phyloP scores from a whole-genome alignment of 225 moss, liverwort and hornwort species.

The Bryum argenteum region DNA sequence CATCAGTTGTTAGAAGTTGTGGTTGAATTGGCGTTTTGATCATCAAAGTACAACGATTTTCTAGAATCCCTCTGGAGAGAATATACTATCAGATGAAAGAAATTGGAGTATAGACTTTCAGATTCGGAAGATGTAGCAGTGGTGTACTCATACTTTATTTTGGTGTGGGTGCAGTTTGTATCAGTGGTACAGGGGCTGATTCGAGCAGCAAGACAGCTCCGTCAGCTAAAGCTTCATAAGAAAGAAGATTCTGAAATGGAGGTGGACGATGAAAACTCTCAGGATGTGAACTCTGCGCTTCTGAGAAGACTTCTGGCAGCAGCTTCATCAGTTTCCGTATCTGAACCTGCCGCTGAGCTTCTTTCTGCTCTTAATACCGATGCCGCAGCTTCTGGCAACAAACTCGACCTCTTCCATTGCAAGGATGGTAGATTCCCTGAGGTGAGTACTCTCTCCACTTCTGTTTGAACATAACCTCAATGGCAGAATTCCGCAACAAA shows the following conservation, averaged over 20 bases:
- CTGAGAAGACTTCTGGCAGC: constrained; percentile 78
- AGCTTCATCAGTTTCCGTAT: constrained; percentile 68
- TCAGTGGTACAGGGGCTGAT: constrained; percentile 81
- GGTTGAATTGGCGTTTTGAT: background rate
- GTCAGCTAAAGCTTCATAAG: constrained; percentile 52
- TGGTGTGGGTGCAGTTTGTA: constrained; percentile 75
- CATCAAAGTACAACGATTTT: background rate
- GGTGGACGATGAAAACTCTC: constrained; percentile 29
- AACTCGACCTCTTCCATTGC: constrained; percentile 83
- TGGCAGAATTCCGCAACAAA: too few species aligned
- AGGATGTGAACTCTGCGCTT: constrained; percentile 63
- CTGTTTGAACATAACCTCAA: background rate
- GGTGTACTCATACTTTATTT: too few species aligned
- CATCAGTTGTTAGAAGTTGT: background rate
- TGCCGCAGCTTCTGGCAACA: constrained; percentile 80
- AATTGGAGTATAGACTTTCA: background rate
- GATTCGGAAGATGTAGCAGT: background rate
- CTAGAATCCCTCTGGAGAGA: background rate
- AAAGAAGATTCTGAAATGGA: constrained; percentile 42
- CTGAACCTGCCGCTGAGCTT: constrained; percentile 76
- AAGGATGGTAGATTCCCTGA: constrained; percentile 79
- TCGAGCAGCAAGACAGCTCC: constrained; percentile 73
- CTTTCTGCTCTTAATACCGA: constrained; percentile 77
- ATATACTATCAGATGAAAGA: background rate
- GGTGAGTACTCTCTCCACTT: constrained; percentile 41